Conservation (phyloP, 768 basidiomycete genomes). For the Termitomyces sp. region DNA sequence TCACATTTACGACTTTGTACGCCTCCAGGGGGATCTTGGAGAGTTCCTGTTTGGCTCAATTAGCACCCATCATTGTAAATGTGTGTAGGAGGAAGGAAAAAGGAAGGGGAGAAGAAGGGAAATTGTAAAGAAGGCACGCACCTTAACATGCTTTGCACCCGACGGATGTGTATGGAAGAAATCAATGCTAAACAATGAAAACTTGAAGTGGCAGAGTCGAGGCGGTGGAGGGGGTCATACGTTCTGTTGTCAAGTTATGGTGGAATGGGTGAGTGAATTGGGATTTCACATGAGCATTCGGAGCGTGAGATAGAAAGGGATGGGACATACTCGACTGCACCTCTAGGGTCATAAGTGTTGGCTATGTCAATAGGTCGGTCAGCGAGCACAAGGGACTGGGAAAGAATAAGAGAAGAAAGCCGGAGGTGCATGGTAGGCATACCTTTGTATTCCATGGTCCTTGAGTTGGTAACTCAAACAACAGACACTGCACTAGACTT, state of each 20-base stretch:
- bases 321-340: conserved; percentile 60
- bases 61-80: no score
- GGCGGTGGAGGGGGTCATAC: conserved; percentile 60
- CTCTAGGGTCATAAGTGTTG: conserved; percentile 79
- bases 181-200: conserved; percentile 31
- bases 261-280: neutral
- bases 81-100: no score
- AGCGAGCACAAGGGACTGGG: no score
- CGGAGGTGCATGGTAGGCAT: no score
- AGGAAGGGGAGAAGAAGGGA: no score
- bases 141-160: no score
- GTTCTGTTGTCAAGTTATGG: conserved; percentile 48
- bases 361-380: conserved; percentile 40
- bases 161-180: conserved; percentile 85
- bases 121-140: no score
- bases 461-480: conserved; percentile 76
- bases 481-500: conserved; percentile 39
- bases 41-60: no score
- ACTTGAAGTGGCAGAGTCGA: conserved; percentile 45
- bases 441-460: conserved; percentile 83
- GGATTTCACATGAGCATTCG: neutral
- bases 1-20: no score
- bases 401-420: neutral
- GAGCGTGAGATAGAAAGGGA: neutral
- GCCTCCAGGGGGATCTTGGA: no score